These are phyloP conservation scores for Ceratobasidium sp. DNA, from an alignment of 1,284 basidiomycete species.

Conservation along the genomic window DNA sequence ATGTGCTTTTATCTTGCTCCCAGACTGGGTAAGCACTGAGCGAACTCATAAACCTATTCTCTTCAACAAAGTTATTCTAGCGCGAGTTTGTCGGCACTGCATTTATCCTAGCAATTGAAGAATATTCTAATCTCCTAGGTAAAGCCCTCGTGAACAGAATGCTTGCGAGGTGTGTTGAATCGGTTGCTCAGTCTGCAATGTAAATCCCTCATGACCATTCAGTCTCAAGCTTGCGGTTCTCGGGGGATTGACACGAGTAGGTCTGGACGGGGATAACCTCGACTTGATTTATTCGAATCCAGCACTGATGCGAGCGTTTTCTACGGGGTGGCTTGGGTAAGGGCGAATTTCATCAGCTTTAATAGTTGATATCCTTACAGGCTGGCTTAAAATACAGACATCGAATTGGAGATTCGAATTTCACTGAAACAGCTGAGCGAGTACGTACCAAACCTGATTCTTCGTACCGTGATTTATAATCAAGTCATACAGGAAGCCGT, in stretches of 20 bases:
- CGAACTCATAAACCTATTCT: not conserved
- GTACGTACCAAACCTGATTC: not conserved
- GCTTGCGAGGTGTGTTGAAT: constrained; percentile 6
- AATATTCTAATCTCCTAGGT: constrained; percentile 25
- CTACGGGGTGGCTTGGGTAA: constrained; percentile 31
- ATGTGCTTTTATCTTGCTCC: not conserved
- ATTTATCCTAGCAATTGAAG: constrained; percentile 27
- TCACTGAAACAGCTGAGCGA: constrained; percentile 30
- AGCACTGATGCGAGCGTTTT: constrained; percentile 29
- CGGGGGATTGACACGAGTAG: constrained; percentile 22
- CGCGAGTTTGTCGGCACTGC: constrained; percentile 33
- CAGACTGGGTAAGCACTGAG: constrained; percentile 19
- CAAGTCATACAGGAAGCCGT: not conserved
- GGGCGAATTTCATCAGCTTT: too few relatives aligned
- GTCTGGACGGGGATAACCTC: constrained; percentile 27
- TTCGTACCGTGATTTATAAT: not conserved
- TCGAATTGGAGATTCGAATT: constrained; percentile 31
- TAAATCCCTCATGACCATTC: not conserved
- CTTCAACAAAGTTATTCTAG: not conserved
- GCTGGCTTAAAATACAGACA: not conserved
- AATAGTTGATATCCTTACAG: not conserved
- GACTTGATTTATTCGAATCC: constrained; percentile 35
- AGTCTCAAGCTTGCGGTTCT: constrained; percentile 27
- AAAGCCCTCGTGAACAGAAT: constrained; percentile 9
- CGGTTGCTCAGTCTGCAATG: not conserved